Base-by-base conservation (phyloP, 2,329 filamentous ascomycete species). In the Epichloe gansuensis region DNA sequence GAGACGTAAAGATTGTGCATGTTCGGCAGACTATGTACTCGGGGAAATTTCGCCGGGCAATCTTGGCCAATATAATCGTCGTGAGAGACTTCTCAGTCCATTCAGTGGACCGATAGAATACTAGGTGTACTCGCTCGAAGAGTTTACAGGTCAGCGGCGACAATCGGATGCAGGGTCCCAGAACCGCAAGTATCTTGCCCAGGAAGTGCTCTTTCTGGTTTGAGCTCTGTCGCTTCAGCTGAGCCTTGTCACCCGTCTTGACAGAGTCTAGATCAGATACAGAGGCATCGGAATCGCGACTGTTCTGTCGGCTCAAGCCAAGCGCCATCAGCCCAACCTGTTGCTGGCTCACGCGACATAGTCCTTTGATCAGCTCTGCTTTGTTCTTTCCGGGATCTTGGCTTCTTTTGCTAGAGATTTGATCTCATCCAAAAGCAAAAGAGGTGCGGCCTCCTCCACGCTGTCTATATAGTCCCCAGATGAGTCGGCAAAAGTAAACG, bases 71-170 rank as follows among this genome's bases (percentile, higher is more conserved):
- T 45, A 98, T 95, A 51, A 97, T 91, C 0, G 91, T 91, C 1
- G 89, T 97, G 13, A 98, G 73, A 1, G 91, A 96, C 66, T 95
- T 97, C 61, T 97, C 91, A 0, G 91, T 95, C 93, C 93, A 98
- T 65, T 95, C 88, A 0, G 89, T 94, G 9, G 91, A 96, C 54
- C 91, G 80, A 67, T 97, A 97, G 66, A 96, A 98, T 31, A 98
- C 90, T 2, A 98, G 72, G 69, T 97, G 93, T 0, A 97, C 90
- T 28, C 93, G 81, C 66, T 96, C 90, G 61, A 98, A 98, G 0
- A 98, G 77, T 61, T 83, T 88, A 56, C 90, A 78, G 0, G 84
- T 77, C 0, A 79, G 70, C 0, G 84, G 69, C 0, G 88, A 88
- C 12, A 98, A 78, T 39, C 91, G 78, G 55, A 97, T 84, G 58